Conservation (phyloP, 1,139 yeast genomes). For the Yamadazyma mexicana region DNA sequence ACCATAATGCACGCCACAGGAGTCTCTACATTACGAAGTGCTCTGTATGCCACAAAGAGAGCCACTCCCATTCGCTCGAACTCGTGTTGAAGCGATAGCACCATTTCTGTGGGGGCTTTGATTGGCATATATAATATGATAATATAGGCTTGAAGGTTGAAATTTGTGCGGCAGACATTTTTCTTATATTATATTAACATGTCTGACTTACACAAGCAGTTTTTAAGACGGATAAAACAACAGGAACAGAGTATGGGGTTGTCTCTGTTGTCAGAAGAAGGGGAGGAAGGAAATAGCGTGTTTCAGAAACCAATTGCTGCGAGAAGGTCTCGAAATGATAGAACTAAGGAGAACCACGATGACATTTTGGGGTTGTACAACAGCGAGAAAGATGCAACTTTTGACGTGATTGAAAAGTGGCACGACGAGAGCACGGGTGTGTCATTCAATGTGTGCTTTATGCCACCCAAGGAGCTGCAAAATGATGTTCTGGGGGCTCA, state of each 20-base stretch:
- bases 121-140: too few relatives aligned
- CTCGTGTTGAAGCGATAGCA: slow-evolving; percentile 19
- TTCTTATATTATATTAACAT: slow-evolving; percentile 17
- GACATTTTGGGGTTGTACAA: slow-evolving; percentile 21
- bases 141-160: too few relatives aligned
- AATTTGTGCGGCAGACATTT: neutral
- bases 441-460: slow-evolving; percentile 56
- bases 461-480: slow-evolving; percentile 43
- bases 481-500: too few relatives aligned
- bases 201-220: slow-evolving; percentile 45
- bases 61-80: slow-evolving; percentile 40
- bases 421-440: slow-evolving; percentile 8
- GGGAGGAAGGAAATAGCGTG: slow-evolving; percentile 1
- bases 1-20: slow-evolving; percentile 72
- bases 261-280: slow-evolving; percentile 30
- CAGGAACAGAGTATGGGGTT: slow-evolving; percentile 42
- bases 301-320: neutral
- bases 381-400: slow-evolving; percentile 9
- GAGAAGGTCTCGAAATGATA: slow-evolving; percentile 1
- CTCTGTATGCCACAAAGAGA: slow-evolving; percentile 42
- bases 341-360: slow-evolving; percentile 17
- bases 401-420: slow-evolving; percentile 16
- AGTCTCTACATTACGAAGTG: slow-evolving; percentile 57
- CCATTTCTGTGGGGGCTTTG: slow-evolving; percentile 1
- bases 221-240: slow-evolving; percentile 38